Percentiles rank a stretch among this genome's conserved stretches.
phyloP scores from a whole-genome alignment of 169 alveolate species.

The Plasmodium berghei region DNA sequence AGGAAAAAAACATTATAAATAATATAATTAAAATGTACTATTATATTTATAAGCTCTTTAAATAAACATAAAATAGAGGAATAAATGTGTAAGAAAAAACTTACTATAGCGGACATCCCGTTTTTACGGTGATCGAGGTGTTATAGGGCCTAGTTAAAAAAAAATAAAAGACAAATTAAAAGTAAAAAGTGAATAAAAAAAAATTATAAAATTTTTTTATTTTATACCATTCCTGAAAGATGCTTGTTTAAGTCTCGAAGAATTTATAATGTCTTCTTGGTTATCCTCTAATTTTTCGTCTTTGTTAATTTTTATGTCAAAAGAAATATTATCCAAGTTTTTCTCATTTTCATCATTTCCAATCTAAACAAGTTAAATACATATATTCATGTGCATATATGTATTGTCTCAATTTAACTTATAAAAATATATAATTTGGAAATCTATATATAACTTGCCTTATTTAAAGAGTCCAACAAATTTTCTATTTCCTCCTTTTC shows the following conservation, averaged over 20 bases:
- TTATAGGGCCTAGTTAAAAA: neutral
- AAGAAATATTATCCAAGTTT: neutral
- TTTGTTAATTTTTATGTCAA: conserved; percentile 1
- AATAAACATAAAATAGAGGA: no score
- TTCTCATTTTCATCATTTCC: neutral
- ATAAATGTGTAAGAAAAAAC: no score
- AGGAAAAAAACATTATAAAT: no score
- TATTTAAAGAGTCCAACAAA: conserved; percentile 59
- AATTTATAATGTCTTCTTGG: neutral
- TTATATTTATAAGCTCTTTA: no score
- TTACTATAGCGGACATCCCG: no score
- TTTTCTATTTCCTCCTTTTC: conserved; percentile 60
- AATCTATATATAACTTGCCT: conserved; percentile 8
- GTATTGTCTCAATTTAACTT: no score
- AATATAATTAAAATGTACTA: no score
- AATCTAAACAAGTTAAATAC: neutral
- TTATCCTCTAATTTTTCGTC: neutral
- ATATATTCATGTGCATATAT: neutral
- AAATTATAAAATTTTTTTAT: neutral
- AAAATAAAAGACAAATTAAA: neutral
- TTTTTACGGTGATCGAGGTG: no score
- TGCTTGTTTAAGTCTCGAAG: conserved; percentile 34
- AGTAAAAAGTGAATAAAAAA: neutral
- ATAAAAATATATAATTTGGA: no score
- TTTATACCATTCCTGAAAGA: conserved; percentile 51